Evolutionary conservation across 768 basidiomycete species (phyloP), one percentile per base, ranked within the genome.

Genomic region (Lyophyllum semitale): DNA sequence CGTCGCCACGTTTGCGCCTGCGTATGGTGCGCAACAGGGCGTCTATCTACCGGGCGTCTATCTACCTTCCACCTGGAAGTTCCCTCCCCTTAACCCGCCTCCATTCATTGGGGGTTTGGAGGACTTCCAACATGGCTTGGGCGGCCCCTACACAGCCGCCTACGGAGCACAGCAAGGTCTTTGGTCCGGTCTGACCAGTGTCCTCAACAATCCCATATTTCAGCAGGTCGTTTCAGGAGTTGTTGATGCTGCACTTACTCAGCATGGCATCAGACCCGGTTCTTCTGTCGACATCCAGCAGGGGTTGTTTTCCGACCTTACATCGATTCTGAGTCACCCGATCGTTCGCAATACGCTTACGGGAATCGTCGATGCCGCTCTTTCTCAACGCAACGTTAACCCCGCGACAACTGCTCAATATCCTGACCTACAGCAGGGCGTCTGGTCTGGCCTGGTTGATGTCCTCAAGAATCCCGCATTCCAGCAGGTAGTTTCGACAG

Each of bases 161-260:
- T 4, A 23, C 12, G 43, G 13, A 44, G 20, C 17, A 13, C 27
- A 27, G 8, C 44, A 26, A 27, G 27, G 44, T 6, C 27, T 27
- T 11, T 30, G 38, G 13, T 54, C 46, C 6, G 47, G 53, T 8
- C 6, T 48, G 1, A 8, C 48, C 3, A 29, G 41, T 23, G 29
- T 48, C 26, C 8, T 54, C 38, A 25, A 42, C 22, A 30, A 48
- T 20, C 53, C 53, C 20, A 8, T 48, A n/a, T 48, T 48, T 18
- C 53, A 54, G 25, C 37, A 42, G 29, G 47, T 54, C 18, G 40
- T 54, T n/a, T 27, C 23, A 2, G 30, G 26, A 15, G 53, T 40
- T 18, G 38, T 54, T 8, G 41, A 48, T 18, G 26, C 26, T 23
- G 40, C 40, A 13, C 27, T 54, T 7, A 32, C 44, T 15, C 46